phyloP scores from a whole-genome alignment of 2,329 filamentous ascomycete genomes.

The Xylariomycetidae sp. region DNA sequence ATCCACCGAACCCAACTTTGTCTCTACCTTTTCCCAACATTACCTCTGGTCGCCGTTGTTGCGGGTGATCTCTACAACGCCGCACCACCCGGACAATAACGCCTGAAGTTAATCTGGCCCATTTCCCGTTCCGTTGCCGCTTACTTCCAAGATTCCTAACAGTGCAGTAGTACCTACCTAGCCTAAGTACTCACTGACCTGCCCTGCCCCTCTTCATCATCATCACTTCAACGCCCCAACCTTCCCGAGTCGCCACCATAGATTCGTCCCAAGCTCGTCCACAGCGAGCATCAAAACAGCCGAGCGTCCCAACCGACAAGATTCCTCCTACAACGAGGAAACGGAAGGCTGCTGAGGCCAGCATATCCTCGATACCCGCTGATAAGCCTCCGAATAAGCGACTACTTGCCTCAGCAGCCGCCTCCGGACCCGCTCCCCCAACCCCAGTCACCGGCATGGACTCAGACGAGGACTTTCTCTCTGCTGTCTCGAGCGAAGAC shows the following conservation, averaged over 20 bases:
- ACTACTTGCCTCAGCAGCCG: conserved; percentile 44
- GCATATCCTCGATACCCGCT: conserved; percentile 43
- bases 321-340: conserved; percentile 58
- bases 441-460: conserved; percentile 72
- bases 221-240: no score
- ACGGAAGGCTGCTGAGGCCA: conserved; percentile 63
- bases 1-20: no score
- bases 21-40: no score
- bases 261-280: conserved; percentile 14
- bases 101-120: no score
- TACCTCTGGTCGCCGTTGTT: no score
- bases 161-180: no score
- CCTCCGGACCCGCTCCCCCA: conserved; percentile 45
- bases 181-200: no score
- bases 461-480: conserved; percentile 93
- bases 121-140: no score
- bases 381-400: conserved; percentile 47
- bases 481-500: conserved; percentile 71
- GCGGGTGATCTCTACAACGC: no score
- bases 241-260: conserved; percentile 3
- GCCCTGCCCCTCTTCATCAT: no score
- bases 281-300: conserved; percentile 16
- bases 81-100: no score
- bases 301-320: conserved; percentile 32
- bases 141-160: no score